phyloP scores from a whole-genome alignment of 23 red algal species.

The Porphyridium purpureum region DNA sequence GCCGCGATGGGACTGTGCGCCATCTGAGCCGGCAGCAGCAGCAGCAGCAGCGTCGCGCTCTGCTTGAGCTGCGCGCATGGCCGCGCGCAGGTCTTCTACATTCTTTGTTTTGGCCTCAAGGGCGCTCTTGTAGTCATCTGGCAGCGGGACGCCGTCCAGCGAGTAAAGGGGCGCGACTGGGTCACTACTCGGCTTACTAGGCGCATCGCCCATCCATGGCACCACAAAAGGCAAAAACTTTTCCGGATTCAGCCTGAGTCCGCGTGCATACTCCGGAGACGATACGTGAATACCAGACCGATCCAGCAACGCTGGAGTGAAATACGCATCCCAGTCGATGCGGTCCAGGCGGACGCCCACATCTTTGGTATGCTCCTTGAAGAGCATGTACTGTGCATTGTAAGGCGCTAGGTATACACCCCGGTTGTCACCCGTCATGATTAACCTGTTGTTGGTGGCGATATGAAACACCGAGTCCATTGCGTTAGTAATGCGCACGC shows the following conservation, averaged over 20 bases:
- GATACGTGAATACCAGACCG: too few species aligned
- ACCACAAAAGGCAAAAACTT: conserved; percentile 1
- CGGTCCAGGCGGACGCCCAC: too few species aligned
- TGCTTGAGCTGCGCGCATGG: background rate
- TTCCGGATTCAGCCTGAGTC: too few species aligned
- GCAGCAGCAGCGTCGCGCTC: background rate
- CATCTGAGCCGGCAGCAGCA: background rate
- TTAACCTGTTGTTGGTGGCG: conserved; percentile 36
- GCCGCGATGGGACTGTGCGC: too few species aligned
- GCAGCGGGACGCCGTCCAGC: background rate
- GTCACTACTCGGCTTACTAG: too few species aligned
- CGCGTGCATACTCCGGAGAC: too few species aligned
- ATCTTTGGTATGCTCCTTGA: too few species aligned
- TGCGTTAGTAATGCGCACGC: conserved; percentile 49
- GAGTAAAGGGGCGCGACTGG: too few species aligned
- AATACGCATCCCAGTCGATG: too few species aligned
- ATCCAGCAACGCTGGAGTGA: too few species aligned
- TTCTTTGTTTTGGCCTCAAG: background rate
- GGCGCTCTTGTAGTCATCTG: background rate
- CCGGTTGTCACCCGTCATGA: conserved; percentile 57
- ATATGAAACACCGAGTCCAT: conserved; percentile 60
- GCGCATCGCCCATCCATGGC: too few species aligned
- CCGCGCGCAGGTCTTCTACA: background rate
- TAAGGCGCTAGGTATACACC: conserved; percentile 64
- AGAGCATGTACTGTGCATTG: conserved; percentile 47